Conservation (phyloP, 345 rosid genomes). For the Cardiospermum halicacabum region DNA sequence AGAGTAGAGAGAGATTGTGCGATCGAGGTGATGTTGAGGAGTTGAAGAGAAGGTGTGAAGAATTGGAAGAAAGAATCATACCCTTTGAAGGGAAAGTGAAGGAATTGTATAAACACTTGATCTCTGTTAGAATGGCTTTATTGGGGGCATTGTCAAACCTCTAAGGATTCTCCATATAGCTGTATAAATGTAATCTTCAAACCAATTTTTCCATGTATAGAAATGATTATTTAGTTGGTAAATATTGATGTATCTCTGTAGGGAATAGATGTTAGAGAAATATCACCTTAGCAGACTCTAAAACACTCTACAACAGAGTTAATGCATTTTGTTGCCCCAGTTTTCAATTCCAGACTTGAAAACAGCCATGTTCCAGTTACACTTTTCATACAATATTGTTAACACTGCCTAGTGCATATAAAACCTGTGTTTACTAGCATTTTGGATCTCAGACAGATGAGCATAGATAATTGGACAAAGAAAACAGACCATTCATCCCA, state of each 20-base stretch:
- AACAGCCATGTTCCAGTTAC: no score
- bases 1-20: not conserved
- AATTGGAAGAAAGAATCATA: not conserved
- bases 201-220: not conserved
- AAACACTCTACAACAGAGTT: no score
- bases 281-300: no score
- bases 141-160: not conserved
- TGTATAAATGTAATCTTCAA: not conserved
- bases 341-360: no score
- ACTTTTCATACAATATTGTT: no score
- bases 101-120: slow-evolving; percentile 10
- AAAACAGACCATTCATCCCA: not conserved
- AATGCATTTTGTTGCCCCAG: no score
- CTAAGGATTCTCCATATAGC: not conserved
- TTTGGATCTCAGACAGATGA: no score
- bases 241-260: no score
- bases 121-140: slow-evolving; percentile 13
- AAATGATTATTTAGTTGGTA: no score
- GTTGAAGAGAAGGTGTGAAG: slow-evolving; percentile 1
- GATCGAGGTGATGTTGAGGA: not conserved
- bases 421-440: no score
- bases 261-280: no score
- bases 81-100: not conserved
- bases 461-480: not conserved
- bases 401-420: no score